phyloP scores from a whole-genome alignment of 2,329 filamentous ascomycete genomes.

The Zalaria sp. region DNA sequence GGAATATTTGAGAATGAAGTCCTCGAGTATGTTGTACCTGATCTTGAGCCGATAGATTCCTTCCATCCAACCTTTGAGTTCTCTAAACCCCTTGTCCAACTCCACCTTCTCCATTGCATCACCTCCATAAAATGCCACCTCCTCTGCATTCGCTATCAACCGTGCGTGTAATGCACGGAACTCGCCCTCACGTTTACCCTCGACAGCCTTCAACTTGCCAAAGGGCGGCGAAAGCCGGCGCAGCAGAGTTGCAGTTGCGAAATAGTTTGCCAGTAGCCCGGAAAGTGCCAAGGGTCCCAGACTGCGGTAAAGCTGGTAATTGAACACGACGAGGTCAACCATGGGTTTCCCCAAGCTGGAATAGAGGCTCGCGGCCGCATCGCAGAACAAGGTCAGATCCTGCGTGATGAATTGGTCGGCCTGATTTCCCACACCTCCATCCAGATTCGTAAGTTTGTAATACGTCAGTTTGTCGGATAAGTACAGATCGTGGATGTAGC shows the following conservation, averaged over 20 bases:
- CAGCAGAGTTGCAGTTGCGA: slow-evolving; percentile 81
- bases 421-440: slow-evolving; percentile 81
- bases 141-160: slow-evolving; percentile 90
- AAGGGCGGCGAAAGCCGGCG: slow-evolving; percentile 85
- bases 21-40: slow-evolving; percentile 95
- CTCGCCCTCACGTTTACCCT: slow-evolving; percentile 88
- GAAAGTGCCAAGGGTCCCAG: slow-evolving; percentile 77
- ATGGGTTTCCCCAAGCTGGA: slow-evolving; percentile 95
- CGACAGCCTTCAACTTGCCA: slow-evolving; percentile 89
- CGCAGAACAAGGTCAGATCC: slow-evolving; percentile 89
- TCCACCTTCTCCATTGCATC: slow-evolving; percentile 91
- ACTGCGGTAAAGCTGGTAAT: slow-evolving; percentile 88
- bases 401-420: slow-evolving; percentile 97
- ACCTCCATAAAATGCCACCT: slow-evolving; percentile 93
- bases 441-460: slow-evolving; percentile 85
- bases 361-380: slow-evolving; percentile 80
- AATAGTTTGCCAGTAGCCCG: slow-evolving; percentile 82
- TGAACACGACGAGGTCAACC: slow-evolving; percentile 95
- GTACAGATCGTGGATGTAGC: slow-evolving; percentile 96
- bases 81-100: slow-evolving; percentile 81
- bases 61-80: slow-evolving; percentile 93
- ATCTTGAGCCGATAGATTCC: slow-evolving; percentile 96
- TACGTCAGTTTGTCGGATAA: slow-evolving; percentile 91
- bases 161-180: slow-evolving; percentile 85
- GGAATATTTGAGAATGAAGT: slow-evolving; percentile 95